A percentile compares a stretch with the other conserved stretches of the same genome.
Conservation (phyloP, 345 rosid species). For the Populus alba region DNA sequence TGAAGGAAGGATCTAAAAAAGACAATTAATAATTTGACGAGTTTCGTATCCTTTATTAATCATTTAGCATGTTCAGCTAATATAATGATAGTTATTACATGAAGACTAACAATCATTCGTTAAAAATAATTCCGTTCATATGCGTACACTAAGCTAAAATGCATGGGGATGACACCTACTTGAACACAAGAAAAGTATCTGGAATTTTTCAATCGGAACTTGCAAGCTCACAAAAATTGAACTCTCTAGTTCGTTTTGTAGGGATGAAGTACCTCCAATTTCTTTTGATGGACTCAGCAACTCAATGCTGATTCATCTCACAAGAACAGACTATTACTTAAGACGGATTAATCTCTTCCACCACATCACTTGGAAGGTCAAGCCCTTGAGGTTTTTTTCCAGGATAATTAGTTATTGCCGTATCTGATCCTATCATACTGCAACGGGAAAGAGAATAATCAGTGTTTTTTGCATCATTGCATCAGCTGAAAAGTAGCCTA, state of each 20-base stretch:
- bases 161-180: too few species aligned
- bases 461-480: not conserved
- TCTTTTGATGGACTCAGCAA: too few species aligned
- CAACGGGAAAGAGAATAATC: conserved; percentile 3
- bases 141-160: too few species aligned
- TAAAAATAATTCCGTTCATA: too few species aligned
- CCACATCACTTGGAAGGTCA: conserved; percentile 59
- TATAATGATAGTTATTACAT: too few species aligned
- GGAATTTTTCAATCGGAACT: too few species aligned
- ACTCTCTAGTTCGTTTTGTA: not conserved
- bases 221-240: not conserved
- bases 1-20: too few species aligned
- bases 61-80: too few species aligned
- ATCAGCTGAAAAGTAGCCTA: not conserved
- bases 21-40: too few species aligned
- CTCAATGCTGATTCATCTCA: not conserved
- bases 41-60: too few species aligned
- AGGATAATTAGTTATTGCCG: conserved; percentile 48
- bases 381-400: conserved; percentile 52
- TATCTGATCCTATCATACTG: conserved; percentile 46
- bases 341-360: conserved; percentile 24
- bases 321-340: conserved; percentile 1
- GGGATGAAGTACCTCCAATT: not conserved
- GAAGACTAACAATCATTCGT: too few species aligned
- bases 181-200: too few species aligned